Percentiles rank a stretch among this genome's conserved stretches.
Evolutionary conservation across 2,329 filamentous ascomycete species (phyloP).

Genomic region (Fusarium buxicola): DNA sequence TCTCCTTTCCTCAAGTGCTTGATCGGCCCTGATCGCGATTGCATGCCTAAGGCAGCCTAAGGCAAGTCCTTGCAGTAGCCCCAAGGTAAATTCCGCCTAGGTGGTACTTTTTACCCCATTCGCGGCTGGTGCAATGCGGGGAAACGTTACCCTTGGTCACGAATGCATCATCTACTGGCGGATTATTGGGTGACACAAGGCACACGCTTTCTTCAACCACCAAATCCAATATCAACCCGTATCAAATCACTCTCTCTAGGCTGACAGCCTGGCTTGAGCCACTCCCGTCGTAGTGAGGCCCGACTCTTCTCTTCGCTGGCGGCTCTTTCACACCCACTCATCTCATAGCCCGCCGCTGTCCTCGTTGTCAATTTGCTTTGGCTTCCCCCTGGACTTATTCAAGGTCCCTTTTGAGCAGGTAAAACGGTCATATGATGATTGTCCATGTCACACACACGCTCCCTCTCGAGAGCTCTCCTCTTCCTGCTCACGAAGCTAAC

Average conservation of each 20-base stretch:
- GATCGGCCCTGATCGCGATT: constrained; percentile 17
- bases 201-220: constrained; percentile 28
- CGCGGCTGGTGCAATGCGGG: constrained; percentile 30
- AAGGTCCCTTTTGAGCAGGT: constrained; percentile 29
- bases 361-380: constrained; percentile 22
- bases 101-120: constrained; percentile 26
- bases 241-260: constrained; percentile 18
- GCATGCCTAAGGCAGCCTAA: neutral
- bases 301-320: constrained; percentile 16
- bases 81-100: constrained; percentile 30
- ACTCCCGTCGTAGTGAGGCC: constrained; percentile 23
- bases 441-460: constrained; percentile 34
- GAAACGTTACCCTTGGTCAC: constrained; percentile 34
- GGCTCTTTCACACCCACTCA: constrained; percentile 30
- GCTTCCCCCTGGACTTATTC: constrained; percentile 26
- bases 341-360: constrained; percentile 12
- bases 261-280: constrained; percentile 21
- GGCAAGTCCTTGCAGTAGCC: constrained; percentile 33
- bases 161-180: constrained; percentile 32
- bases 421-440: constrained; percentile 36
- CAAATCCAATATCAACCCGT: constrained; percentile 21
- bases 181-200: constrained; percentile 23
- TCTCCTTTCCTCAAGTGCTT: constrained; percentile 18
- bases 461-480: constrained; percentile 6
- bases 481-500: constrained; percentile 15